Conservation (phyloP, 345 rosid species). For the Eutrema yunnanense region DNA sequence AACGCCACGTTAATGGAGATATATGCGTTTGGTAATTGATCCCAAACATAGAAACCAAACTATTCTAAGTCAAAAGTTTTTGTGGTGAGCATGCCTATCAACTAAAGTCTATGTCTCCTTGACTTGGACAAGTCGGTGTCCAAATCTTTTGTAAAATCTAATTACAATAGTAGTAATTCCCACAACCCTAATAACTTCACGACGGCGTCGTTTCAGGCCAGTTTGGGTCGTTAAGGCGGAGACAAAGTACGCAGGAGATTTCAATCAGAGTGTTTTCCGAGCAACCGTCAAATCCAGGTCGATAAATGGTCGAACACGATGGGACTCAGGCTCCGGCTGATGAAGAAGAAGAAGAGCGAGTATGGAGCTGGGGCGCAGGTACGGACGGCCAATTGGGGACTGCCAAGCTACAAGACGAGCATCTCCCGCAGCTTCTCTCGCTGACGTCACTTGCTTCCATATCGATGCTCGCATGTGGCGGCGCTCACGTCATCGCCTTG, state of each 20-base stretch:
- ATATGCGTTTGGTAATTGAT: too few relatives aligned
- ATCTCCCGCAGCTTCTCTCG: conserved; percentile 63
- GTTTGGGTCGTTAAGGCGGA: too few relatives aligned
- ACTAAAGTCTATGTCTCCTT: not conserved
- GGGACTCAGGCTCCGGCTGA: not conserved
- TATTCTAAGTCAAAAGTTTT: too few relatives aligned
- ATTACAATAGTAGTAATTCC: not conserved
- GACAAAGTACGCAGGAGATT: too few relatives aligned
- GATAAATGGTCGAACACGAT: not conserved
- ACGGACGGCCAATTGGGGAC: conserved; percentile 91
- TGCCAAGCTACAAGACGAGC: conserved; percentile 60
- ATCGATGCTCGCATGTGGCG: conserved; percentile 80
- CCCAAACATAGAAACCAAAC: too few relatives aligned
- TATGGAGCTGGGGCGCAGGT: conserved; percentile 99
- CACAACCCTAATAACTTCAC: not conserved
- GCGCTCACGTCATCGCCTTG: conserved; percentile 85
- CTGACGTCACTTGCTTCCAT: conserved; percentile 42
- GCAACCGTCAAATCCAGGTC: too few relatives aligned
- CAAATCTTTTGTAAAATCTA: not conserved
- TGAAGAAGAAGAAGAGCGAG: conserved; percentile 21
- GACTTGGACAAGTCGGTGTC: not conserved
- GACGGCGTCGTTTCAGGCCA: not conserved
- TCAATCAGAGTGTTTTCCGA: too few relatives aligned
- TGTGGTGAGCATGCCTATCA: too few relatives aligned
- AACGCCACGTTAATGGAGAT: too few relatives aligned